Percentiles rank a stretch among this genome's conserved stretches.
Conservation (phyloP, 169 alveolate genomes). For the Eimeria necatrix region DNA sequence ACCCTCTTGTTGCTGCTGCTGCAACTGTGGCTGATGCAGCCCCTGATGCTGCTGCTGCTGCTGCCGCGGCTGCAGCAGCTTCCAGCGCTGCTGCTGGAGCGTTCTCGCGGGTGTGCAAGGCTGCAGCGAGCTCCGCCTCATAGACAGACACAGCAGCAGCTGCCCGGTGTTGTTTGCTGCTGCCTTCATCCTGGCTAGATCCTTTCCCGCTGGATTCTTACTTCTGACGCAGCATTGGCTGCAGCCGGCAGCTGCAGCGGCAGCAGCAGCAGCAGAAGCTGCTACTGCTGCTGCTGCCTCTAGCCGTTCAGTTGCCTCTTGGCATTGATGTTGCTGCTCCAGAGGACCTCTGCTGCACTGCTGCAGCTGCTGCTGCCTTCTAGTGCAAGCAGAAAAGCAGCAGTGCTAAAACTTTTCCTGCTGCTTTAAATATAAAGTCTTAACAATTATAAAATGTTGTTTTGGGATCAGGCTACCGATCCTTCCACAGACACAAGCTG, state of each 20-base stretch:
- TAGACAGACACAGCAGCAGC: neutral
- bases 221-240: neutral
- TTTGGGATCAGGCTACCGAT: neutral
- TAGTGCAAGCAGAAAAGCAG: too few species aligned
- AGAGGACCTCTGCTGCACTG: neutral
- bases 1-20: neutral
- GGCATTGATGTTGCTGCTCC: neutral
- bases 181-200: too few species aligned
- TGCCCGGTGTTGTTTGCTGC: neutral
- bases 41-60: conserved; percentile 18
- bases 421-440: too few species aligned
- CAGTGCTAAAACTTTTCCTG: too few species aligned
- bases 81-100: neutral
- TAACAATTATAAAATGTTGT: neutral
- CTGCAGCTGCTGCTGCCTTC: neutral
- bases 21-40: neutral
- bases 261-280: conserved; percentile 11
- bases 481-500: neutral
- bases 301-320: neutral
- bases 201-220: too few species aligned
- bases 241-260: neutral
- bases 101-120: neutral
- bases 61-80: neutral
- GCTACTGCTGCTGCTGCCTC: conserved; percentile 30
- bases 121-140: neutral